Conservation (phyloP, 2,329 filamentous ascomycete genomes). For the Ambrosiella cleistominuta region DNA sequence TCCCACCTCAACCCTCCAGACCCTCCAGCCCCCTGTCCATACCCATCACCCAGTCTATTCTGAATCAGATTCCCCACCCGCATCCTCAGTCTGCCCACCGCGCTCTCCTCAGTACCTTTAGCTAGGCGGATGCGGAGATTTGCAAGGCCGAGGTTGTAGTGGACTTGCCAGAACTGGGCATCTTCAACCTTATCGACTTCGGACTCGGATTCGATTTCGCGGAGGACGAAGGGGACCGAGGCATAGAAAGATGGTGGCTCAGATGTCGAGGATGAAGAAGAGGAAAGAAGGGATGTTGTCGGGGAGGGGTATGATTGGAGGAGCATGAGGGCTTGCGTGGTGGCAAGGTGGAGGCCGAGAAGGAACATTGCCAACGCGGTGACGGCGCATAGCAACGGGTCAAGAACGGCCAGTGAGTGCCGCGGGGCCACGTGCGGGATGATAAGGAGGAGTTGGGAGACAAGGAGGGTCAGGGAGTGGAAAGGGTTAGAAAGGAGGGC, state of each 20-base stretch:
- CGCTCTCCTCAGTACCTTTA: constrained; percentile 48
- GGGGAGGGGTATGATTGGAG: constrained; percentile 60
- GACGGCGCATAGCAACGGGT: constrained; percentile 36
- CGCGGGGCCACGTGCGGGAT: constrained; percentile 64
- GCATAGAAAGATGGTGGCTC: constrained; percentile 8
- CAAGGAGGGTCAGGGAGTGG: constrained; percentile 82
- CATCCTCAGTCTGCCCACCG: constrained; percentile 54
- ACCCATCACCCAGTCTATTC: constrained; percentile 73
- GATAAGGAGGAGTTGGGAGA: constrained; percentile 61
- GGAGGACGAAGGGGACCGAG: constrained; percentile 55
- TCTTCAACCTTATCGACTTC: constrained; percentile 65
- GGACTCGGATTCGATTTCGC: constrained; percentile 68
- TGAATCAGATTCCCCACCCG: constrained; percentile 63
- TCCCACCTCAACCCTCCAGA: constrained; percentile 69
- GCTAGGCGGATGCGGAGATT: constrained; percentile 66
- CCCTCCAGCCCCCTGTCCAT: constrained; percentile 47
- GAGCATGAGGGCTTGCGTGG: constrained; percentile 80
- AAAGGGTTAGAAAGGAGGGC: constrained; percentile 83
- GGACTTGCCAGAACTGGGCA: constrained; percentile 95
- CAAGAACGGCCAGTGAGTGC: constrained; percentile 17
- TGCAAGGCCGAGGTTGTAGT: constrained; percentile 92
- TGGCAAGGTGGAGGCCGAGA: constrained; percentile 66
- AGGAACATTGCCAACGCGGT: constrained; percentile 81
- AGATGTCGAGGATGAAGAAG: too few relatives aligned
- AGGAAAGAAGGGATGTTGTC: too few relatives aligned